A percentile compares a stretch with the other conserved stretches of the same genome.
phyloP scores from a whole-genome alignment of 2,329 filamentous ascomycete species.

The Emericellopsis atlantica region DNA sequence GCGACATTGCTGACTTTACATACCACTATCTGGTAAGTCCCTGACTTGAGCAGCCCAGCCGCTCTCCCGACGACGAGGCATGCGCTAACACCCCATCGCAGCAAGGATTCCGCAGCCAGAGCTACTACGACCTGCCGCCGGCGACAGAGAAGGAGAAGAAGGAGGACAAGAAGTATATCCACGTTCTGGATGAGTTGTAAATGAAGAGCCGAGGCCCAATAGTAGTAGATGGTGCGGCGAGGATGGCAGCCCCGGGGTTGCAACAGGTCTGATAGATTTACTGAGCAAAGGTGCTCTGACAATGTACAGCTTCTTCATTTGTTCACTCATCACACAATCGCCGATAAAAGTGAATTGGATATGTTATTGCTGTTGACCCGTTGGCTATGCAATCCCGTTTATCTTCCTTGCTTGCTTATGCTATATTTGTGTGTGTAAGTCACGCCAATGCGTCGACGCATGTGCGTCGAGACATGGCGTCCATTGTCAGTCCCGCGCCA shows the following conservation, averaged over 20 bases:
- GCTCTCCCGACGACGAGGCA: not conserved
- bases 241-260: too few species aligned
- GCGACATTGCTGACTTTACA: slow-evolving; percentile 73
- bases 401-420: too few species aligned
- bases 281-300: too few species aligned
- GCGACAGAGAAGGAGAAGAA: slow-evolving; percentile 88
- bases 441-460: too few species aligned
- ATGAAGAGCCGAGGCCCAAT: slow-evolving; percentile 4
- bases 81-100: slow-evolving; percentile 26
- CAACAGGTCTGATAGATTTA: too few species aligned
- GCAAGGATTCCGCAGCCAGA: slow-evolving; percentile 82
- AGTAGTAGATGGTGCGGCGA: not conserved
- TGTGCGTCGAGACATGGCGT: too few species aligned
- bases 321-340: too few species aligned
- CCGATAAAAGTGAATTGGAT: not conserved
- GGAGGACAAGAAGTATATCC: slow-evolving; percentile 94
- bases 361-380: not conserved
- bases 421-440: too few species aligned
- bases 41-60: not conserved
- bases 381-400: not conserved
- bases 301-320: too few species aligned
- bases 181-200: slow-evolving; percentile 82
- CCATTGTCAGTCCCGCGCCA: too few species aligned
- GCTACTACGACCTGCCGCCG: slow-evolving; percentile 87
- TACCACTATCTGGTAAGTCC: slow-evolving; percentile 82